phyloP scores from a whole-genome alignment of 345 rosid species.

The Pelargonium nanum region DNA sequence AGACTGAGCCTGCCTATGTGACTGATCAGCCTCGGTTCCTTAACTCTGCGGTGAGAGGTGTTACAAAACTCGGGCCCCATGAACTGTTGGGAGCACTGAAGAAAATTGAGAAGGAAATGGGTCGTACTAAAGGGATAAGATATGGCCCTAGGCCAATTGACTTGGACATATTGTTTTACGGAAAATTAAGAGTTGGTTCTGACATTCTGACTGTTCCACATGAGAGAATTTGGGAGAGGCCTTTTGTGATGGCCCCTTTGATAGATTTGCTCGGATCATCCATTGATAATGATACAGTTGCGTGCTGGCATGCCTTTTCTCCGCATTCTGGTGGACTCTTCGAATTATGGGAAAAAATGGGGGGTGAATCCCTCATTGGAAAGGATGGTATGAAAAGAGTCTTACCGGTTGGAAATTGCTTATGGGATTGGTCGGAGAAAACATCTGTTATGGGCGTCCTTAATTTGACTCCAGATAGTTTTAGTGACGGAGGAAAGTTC shows the following conservation, averaged over 20 bases:
- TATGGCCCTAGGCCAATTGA: constrained; percentile 88
- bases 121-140: constrained; percentile 62
- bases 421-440: constrained; percentile 75
- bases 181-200: constrained; percentile 49
- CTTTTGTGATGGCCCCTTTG: constrained; percentile 88
- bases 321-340: constrained; percentile 39
- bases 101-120: constrained; percentile 68
- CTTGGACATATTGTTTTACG: constrained; percentile 81
- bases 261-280: constrained; percentile 65
- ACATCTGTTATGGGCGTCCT: constrained; percentile 82
- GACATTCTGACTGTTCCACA: constrained; percentile 63
- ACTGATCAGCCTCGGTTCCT: constrained; percentile 83
- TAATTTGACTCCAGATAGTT: constrained; percentile 92
- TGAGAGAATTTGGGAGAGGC: constrained; percentile 84
- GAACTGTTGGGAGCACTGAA: constrained; percentile 63
- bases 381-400: constrained; percentile 70
- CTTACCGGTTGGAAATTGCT: constrained; percentile 46
- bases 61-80: constrained; percentile 72
- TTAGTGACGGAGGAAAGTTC: constrained; percentile 82
- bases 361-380: constrained; percentile 68
- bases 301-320: constrained; percentile 71
- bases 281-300: constrained; percentile 55
- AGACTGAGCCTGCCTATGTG: constrained; percentile 81
- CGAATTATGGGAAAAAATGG: constrained; percentile 66
- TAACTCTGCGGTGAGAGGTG: constrained; percentile 74